Evolutionary conservation across 2,329 filamentous ascomycete species (phyloP), one percentile per base, ranked within the genome.

Genomic region (Botrytis pseudocinerea): DNA sequence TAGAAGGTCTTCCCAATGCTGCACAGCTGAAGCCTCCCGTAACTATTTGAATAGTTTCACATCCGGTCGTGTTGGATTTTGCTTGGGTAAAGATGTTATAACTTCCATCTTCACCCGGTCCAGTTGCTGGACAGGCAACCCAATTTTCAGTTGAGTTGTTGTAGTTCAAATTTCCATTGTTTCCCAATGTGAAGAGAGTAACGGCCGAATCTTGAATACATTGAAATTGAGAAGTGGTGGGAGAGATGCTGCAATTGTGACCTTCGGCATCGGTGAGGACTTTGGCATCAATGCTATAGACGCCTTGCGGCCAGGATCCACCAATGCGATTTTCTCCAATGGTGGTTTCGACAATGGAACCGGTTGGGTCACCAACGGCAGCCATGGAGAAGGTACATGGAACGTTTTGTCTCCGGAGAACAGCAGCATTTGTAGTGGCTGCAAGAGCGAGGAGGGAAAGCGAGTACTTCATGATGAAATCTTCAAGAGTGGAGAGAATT

Each of bases 251-350:
- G 68, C 79, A 80, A 22, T 76, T 77, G 60, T 78, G 76, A 35
- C 76, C 71, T 22, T 69, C 63, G 4, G 71, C 63, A 61, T 79
- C 78, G 44, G 72, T 76, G 69, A 80, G 69, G 1, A 65, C 73
- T 12, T 74, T 68, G n/a, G 69, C 73, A 46, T 73, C 62, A 62
- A 80, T 73, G 62, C 76, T 75, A 68, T 77, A 80, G 22, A 68
- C 46, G 6, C 73, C 76, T 70, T 75, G 75, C 40, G 76, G 76
- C 68, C 76, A 78, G 14, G 48, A 62, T 10, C 77, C 77, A 25
- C 76, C 76, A 51, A 80, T 76, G 64, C 76, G 77, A 59, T 76
- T 76, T 73, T 79, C 74, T 22, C 79, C 79, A 22, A 77, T 75
- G 2, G 76, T 74, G 42, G 76, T 74, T 69, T 78, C 75, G 22